Evolutionary conservation across 768 basidiomycete genomes (phyloP).

Genomic region (Boletus pseudo-olivaceus): DNA sequence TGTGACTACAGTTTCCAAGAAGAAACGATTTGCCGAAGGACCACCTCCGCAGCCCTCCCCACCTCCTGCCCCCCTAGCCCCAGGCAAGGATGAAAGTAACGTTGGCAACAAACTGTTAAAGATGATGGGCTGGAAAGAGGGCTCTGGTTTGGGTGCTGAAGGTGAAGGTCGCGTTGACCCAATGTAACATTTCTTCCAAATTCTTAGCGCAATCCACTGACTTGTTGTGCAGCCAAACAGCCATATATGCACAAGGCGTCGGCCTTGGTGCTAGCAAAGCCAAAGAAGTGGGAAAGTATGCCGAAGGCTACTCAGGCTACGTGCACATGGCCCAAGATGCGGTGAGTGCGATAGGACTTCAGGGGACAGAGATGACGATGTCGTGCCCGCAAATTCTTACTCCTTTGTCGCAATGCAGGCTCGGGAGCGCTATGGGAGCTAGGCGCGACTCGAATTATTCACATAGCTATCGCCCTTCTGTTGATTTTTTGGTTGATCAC

Average conservation of each 20-base stretch:
- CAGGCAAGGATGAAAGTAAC: constrained; percentile 78
- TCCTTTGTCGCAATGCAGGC: constrained; percentile 28
- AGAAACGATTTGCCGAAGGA: constrained; percentile 49
- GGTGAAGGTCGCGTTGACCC: constrained; percentile 88
- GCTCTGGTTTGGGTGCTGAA: constrained; percentile 76
- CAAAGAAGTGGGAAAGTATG: constrained; percentile 71
- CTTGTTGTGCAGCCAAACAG: constrained; percentile 56
- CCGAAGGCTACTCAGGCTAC: constrained; percentile 67
- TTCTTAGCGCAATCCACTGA: constrained; percentile 5
- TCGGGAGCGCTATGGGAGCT: constrained; percentile 36
- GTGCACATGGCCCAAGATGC: constrained; percentile 71
- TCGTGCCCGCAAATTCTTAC: constrained; percentile 22
- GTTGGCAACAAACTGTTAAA: constrained; percentile 90
- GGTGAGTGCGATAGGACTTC: constrained; percentile 38
- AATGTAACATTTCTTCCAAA: constrained; percentile 45
- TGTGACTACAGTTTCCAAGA: constrained; percentile 31
- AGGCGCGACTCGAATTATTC: constrained; percentile 11
- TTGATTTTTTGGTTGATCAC: constrained; percentile 16
- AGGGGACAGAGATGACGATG: constrained; percentile 20
- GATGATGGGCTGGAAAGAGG: constrained; percentile 98
- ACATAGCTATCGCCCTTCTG: constrained; percentile 6
- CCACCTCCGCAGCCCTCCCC: constrained; percentile 60
- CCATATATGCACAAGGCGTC: constrained; percentile 83
- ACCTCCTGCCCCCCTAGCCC: constrained; percentile 61
- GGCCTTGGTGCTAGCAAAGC: constrained; percentile 93